phyloP scores from a whole-genome alignment of 2,329 filamentous ascomycete species.

The Penicillium sp. region DNA sequence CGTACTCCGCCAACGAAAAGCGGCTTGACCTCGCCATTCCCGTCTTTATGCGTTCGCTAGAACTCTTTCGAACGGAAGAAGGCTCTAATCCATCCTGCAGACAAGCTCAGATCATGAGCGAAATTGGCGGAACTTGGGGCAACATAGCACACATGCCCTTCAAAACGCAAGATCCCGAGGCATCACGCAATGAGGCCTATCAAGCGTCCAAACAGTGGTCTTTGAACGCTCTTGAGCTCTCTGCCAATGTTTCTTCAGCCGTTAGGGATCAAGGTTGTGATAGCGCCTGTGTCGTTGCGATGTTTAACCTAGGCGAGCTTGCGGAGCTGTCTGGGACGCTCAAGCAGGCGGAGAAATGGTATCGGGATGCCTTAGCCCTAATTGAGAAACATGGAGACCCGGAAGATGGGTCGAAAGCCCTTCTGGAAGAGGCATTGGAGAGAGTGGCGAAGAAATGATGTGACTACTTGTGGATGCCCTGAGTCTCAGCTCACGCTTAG shows the following conservation, averaged over 20 bases:
- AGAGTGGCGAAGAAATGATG: conserved; percentile 32
- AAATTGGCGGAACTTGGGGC: conserved; percentile 55
- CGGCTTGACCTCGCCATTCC: conserved; percentile 78
- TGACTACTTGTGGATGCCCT: not conserved
- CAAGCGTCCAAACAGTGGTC: conserved; percentile 79
- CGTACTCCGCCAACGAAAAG: conserved; percentile 74
- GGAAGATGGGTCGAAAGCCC: conserved; percentile 35
- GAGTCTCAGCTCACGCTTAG: not conserved
- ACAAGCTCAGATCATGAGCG: conserved; percentile 73
- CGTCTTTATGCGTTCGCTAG: conserved; percentile 82
- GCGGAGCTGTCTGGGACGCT: conserved; percentile 73
- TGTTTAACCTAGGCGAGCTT: conserved; percentile 87
- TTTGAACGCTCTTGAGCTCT: conserved; percentile 72
- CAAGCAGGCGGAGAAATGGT: conserved; percentile 69
- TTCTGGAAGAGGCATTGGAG: conserved; percentile 36
- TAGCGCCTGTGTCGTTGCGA: conserved; percentile 77
- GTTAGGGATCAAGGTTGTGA: conserved; percentile 80
- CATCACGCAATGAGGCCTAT: conserved; percentile 66
- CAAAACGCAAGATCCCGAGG: conserved; percentile 39
- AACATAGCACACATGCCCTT: conserved; percentile 38
- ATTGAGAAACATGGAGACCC: conserved; percentile 50
- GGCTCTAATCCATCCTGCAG: conserved; percentile 67
- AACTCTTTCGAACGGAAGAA: conserved; percentile 61
- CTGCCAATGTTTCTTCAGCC: conserved; percentile 67
- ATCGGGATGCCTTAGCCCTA: conserved; percentile 69